Percentiles rank a stretch among this genome's conserved stretches.
phyloP scores from a whole-genome alignment of 192 early-diverging fungal genomes.

The Lunasporangiospora selenospora region DNA sequence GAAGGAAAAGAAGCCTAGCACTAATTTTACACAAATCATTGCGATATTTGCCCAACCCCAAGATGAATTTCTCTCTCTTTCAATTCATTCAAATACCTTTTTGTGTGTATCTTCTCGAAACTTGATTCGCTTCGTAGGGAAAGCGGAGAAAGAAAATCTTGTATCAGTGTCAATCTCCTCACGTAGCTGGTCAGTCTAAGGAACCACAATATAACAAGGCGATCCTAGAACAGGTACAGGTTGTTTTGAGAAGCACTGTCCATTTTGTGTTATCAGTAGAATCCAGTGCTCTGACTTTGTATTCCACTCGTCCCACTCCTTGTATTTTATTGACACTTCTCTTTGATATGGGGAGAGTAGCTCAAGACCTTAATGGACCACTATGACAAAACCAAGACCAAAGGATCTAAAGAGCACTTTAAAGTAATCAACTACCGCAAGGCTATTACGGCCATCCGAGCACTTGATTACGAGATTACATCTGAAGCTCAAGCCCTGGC shows the following conservation, averaged over 20 bases:
- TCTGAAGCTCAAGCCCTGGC: conserved; percentile 45
- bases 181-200: conserved; percentile 14
- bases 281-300: background rate
- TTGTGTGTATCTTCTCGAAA: too few relatives aligned
- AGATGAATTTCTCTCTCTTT: too few relatives aligned
- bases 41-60: too few relatives aligned
- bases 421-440: conserved; percentile 48
- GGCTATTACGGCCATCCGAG: conserved; percentile 43
- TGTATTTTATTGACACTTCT: background rate
- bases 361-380: conserved; percentile 34
- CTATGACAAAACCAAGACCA: conserved; percentile 28
- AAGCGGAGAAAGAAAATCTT: conserved; percentile 5
- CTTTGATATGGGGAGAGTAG: too few relatives aligned
- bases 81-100: too few relatives aligned
- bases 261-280: background rate
- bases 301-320: background rate
- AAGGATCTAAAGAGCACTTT: conserved; percentile 33
- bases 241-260: background rate
- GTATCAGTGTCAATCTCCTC: conserved; percentile 30
- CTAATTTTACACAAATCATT: too few relatives aligned
- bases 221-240: conserved; percentile 32
- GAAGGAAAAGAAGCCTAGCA: too few relatives aligned
- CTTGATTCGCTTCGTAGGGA: too few relatives aligned
- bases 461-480: conserved; percentile 43
- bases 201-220: conserved; percentile 31